Percentiles rank a stretch among this genome's conserved stretches.
Evolutionary conservation across 805 yeast species (phyloP).

Genomic region (Wickerhamomyces pijperi): DNA sequence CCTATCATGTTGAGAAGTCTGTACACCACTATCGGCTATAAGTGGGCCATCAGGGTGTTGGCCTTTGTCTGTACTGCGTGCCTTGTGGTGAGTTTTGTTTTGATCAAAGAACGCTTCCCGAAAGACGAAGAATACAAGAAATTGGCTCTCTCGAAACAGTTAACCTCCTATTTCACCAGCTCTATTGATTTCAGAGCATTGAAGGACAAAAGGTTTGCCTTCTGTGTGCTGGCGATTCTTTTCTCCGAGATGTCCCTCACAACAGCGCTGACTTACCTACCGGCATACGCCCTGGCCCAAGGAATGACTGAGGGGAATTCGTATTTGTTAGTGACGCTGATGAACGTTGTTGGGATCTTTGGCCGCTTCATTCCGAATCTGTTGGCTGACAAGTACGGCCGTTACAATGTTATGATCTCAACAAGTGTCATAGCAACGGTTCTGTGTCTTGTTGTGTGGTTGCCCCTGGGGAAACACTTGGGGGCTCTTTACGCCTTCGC

Average conservation of each 20-base stretch:
- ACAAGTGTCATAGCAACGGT: slow-evolving; percentile 23
- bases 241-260: slow-evolving; percentile 36
- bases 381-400: slow-evolving; percentile 29
- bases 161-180: slow-evolving; percentile 10
- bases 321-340: slow-evolving; percentile 30
- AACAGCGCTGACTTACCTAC: slow-evolving; percentile 34
- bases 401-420: slow-evolving; percentile 34
- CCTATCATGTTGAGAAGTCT: slow-evolving; percentile 42
- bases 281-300: slow-evolving; percentile 29
- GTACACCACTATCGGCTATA: slow-evolving; percentile 39
- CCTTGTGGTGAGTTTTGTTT: slow-evolving; percentile 21
- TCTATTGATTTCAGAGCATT: slow-evolving; percentile 26
- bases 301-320: slow-evolving; percentile 20
- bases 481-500: slow-evolving; percentile 26
- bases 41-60: slow-evolving; percentile 49
- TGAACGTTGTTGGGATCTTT: slow-evolving; percentile 23
- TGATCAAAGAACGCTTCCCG: slow-evolving; percentile 34
- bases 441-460: slow-evolving; percentile 26
- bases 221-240: slow-evolving; percentile 30
- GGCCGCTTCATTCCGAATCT: slow-evolving; percentile 25
- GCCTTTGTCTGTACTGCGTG: slow-evolving; percentile 36
- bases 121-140: slow-evolving; percentile 20
- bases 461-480: slow-evolving; percentile 23
- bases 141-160: slow-evolving; percentile 16
- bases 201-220: slow-evolving; percentile 31